Conservation (phyloP, 129 eudicot genomes). For the Lonicera japonica region DNA sequence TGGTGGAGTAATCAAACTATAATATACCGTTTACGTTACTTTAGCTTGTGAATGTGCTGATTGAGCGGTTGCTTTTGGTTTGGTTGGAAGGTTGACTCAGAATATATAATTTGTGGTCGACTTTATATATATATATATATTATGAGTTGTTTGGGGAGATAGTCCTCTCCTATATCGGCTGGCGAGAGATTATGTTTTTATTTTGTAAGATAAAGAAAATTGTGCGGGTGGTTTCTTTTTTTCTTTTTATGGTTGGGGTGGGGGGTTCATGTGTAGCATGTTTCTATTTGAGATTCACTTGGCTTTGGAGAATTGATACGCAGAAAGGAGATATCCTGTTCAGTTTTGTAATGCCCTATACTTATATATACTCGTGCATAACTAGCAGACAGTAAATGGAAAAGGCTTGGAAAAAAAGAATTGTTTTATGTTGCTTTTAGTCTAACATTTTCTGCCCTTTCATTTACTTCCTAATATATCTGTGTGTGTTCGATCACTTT, state of each 20-base stretch:
- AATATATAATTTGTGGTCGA: slow-evolving; percentile 12
- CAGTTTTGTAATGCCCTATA: not conserved
- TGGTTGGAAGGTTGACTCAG: slow-evolving; percentile 3
- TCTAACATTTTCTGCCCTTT: not conserved
- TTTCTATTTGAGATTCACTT: not conserved
- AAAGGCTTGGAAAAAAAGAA: not conserved
- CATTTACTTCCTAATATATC: not conserved
- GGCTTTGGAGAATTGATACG: not conserved
- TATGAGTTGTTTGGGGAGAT: too few relatives aligned
- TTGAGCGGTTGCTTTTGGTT: slow-evolving; percentile 1
- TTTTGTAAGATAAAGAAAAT: too few relatives aligned
- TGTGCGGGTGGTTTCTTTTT: too few relatives aligned
- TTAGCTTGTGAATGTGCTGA: not conserved
- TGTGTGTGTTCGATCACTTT: not conserved
- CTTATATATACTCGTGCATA: not conserved
- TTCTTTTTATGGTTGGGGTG: not conserved
- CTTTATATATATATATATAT: not conserved
- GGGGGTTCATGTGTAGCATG: not conserved
- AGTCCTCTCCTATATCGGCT: not conserved
- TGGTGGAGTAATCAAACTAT: slow-evolving; percentile 11
- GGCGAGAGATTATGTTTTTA: not conserved
- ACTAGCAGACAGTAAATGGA: not conserved
- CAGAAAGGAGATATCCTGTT: not conserved
- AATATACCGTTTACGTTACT: not conserved
- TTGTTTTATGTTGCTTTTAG: not conserved